Conservation (phyloP, 2,329 filamentous ascomycete species). For the Talaromyces funiculosus region DNA sequence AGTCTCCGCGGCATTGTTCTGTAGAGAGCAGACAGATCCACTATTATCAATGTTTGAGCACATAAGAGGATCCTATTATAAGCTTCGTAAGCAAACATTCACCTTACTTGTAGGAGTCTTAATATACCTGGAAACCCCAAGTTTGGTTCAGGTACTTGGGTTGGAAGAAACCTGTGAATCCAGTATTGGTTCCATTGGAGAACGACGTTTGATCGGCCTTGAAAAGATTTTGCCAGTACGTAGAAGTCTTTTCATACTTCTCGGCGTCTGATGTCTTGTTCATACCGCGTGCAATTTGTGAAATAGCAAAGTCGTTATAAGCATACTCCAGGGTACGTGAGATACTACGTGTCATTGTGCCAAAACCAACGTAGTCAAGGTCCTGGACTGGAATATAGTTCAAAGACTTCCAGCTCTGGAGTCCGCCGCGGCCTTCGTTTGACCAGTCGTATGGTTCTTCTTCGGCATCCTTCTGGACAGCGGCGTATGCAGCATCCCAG, state of each 20-base stretch:
- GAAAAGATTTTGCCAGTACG: slow-evolving; percentile 63
- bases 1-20: slow-evolving; percentile 26
- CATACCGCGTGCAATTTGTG: slow-evolving; percentile 53
- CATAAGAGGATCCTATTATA: slow-evolving; percentile 44
- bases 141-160: slow-evolving; percentile 61
- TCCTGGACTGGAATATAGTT: slow-evolving; percentile 65
- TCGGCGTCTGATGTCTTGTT: slow-evolving; percentile 49
- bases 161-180: slow-evolving; percentile 64
- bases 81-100: slow-evolving; percentile 31
- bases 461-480: slow-evolving; percentile 64
- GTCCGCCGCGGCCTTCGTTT: slow-evolving; percentile 60
- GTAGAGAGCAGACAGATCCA: slow-evolving; percentile 25
- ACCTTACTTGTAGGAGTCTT: neutral
- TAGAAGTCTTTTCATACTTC: slow-evolving; percentile 28
- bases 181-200: slow-evolving; percentile 53
- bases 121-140: slow-evolving; percentile 57
- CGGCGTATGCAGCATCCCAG: slow-evolving; percentile 62
- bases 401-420: slow-evolving; percentile 63
- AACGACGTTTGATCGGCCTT: slow-evolving; percentile 53
- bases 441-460: slow-evolving; percentile 64
- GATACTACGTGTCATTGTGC: slow-evolving; percentile 62
- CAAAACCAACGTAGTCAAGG: slow-evolving; percentile 59
- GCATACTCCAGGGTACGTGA: slow-evolving; percentile 68
- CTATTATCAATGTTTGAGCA: slow-evolving; percentile 52
- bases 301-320: slow-evolving; percentile 66